Percentiles rank a stretch among this genome's conserved stretches.
These are phyloP conservation scores for Podospora bellae-mahoneyi DNA, from an alignment of 495 filamentous ascomycete species.

Conservation along the genomic window DNA sequence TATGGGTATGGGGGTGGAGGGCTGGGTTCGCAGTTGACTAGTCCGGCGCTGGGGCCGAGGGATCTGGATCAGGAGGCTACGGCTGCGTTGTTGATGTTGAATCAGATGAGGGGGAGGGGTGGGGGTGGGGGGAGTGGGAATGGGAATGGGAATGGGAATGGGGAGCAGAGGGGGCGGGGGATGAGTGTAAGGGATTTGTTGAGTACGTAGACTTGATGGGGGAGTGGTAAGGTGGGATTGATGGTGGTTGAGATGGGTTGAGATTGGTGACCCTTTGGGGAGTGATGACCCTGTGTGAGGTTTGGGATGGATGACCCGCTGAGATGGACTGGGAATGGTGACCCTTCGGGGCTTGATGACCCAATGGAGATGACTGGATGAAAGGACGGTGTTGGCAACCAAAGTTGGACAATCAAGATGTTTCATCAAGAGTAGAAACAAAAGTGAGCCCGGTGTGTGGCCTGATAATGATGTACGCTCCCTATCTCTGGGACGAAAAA, in stretches of 20 bases:
- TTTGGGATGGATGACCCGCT: background rate
- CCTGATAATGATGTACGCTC: background rate
- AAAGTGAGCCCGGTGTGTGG: background rate
- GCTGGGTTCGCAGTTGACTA: constrained; percentile 42
- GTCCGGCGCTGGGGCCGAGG: constrained; percentile 46
- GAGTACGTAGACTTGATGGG: constrained; percentile 49
- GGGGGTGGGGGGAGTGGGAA: constrained; percentile 31
- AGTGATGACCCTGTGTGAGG: background rate
- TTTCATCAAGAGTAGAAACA: background rate
- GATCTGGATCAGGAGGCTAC: constrained; percentile 75
- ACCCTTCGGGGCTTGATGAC: background rate
- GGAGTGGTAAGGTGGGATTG: background rate
- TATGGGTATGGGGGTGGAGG: constrained; percentile 5
- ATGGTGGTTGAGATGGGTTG: background rate
- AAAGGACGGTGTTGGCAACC: background rate
- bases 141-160: constrained; percentile 52
- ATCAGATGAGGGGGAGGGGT: constrained; percentile 57
- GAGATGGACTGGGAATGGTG: background rate
- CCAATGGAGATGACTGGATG: background rate
- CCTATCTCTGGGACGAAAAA: background rate
- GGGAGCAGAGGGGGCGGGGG: constrained; percentile 39
- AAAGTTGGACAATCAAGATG: background rate
- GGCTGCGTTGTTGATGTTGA: constrained; percentile 75
- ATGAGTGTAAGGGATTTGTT: constrained; percentile 82
- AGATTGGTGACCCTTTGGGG: background rate